Evolutionary conservation across 257 asterid species (phyloP), one percentile per base, ranked within the genome.

Genomic region (Rhazya stricta): DNA sequence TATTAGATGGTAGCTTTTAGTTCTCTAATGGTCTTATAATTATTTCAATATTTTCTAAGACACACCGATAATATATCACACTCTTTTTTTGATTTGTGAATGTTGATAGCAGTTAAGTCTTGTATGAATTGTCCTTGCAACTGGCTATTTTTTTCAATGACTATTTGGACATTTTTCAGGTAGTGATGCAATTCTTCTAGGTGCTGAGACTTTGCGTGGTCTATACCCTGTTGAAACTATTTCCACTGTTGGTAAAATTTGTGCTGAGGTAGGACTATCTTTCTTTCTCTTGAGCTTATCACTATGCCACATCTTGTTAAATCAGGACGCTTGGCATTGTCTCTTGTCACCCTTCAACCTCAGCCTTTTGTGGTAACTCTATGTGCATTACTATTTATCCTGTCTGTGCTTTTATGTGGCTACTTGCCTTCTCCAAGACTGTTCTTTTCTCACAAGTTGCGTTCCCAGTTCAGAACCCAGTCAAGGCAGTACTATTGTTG

Each of bases 141-240:
- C 46, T 70, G 46, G 29, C 19, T 42, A 69, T 25, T 36, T 41
- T 12, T 69, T 57, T 39, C 29, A 42, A 23, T 29, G 21, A 19
- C 45, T 34, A 18, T 36, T 32, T 45, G 23, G 46, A 12, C 69
- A 65, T 73, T 23, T 78, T 82, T 78, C 80, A 92, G 97, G 97
- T 37, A 85, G 91, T 82, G 97, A 92, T 79, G 96, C 97, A 53
- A 92, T 92, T 84, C 96, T 92, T 83, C 96, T 90, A 36, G 97
- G 97, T 39, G 97, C 97, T 73, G 97, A 92, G 86, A 92, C 97
- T 63, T 81, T 90, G 73, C 95, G 97, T 58, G 97, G 97, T 77
- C 81, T 91, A 69, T 91, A 91, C 85, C 96, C 97, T 29, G 91
- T 92, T 65, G 97, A 92, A 81, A 89, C 96, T 50, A 90, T 92